Evolutionary conservation across 148 eudicot genomes (phyloP).

Genomic region (Dysphania ambrosioides): DNA sequence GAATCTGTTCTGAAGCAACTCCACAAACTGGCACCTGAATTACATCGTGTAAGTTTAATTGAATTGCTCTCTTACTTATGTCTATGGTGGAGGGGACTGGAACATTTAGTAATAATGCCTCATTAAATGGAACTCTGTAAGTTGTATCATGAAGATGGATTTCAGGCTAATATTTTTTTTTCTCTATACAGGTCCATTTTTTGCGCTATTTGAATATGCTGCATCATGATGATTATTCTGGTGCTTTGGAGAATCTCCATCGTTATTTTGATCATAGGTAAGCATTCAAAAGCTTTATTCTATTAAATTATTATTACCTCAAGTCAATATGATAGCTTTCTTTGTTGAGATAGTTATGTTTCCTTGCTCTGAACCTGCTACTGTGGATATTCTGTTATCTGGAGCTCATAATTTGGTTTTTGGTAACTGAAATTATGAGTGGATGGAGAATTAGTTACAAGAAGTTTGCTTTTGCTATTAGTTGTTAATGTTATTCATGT

Average conservation of each 20-base stretch:
- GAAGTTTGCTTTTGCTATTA: not conserved
- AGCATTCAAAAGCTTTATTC: not conserved
- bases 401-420: not conserved
- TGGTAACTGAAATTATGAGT: not conserved
- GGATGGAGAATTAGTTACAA: not conserved
- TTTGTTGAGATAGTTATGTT: not conserved
- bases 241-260: conserved; percentile 91
- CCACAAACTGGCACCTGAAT: conserved; percentile 84
- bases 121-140: conserved; percentile 2
- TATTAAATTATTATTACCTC: not conserved
- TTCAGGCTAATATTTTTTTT: conserved; percentile 12
- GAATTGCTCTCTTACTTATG: conserved; percentile 6
- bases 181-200: conserved; percentile 69
- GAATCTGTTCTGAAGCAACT: conserved; percentile 69
- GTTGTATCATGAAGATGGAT: not conserved
- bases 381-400: not conserved
- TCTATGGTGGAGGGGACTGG: conserved; percentile 2
- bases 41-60: conserved; percentile 68
- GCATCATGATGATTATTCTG: conserved; percentile 86
- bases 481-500: not conserved
- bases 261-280: conserved; percentile 99
- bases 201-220: conserved; percentile 85
- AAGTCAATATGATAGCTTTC: not conserved
- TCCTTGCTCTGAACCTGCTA: not conserved
- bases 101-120: not conserved